Evolutionary conservation across 441 rosid genomes (phyloP).

Genomic region (Pelargonium australe): DNA sequence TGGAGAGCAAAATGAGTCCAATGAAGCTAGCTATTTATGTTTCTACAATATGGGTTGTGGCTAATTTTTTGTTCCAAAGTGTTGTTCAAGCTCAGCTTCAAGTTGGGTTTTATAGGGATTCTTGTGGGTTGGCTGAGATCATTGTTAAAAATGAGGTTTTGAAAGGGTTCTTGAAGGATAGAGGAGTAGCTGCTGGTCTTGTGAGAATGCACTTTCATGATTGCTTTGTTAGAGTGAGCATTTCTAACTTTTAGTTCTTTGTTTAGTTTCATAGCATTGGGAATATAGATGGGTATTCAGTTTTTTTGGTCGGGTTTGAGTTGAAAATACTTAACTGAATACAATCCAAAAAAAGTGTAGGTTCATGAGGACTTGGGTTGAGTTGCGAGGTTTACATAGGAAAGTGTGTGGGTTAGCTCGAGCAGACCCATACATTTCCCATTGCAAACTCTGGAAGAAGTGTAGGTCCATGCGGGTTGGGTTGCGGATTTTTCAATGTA

Average conservation of each 20-base stretch:
- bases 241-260: too few relatives aligned
- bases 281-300: background rate
- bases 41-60: background rate
- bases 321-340: too few relatives aligned
- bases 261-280: constrained; percentile 9
- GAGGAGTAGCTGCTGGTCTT: constrained; percentile 43
- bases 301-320: background rate
- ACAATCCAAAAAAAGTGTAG: too few relatives aligned
- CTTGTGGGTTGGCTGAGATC: constrained; percentile 33
- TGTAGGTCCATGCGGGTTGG: too few relatives aligned
- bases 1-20: background rate
- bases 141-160: constrained; percentile 35
- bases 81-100: constrained; percentile 35
- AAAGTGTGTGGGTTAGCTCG: too few relatives aligned
- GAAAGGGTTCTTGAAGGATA: constrained; percentile 24
- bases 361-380: too few relatives aligned
- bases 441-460: too few relatives aligned
- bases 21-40: background rate
- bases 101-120: constrained; percentile 32
- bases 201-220: constrained; percentile 56
- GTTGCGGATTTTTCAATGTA: too few relatives aligned
- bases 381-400: too few relatives aligned
- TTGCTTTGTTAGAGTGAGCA: constrained; percentile 44
- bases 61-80: constrained; percentile 5
- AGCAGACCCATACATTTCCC: too few relatives aligned